Percentiles rank a stretch among this genome's conserved stretches.
These are phyloP conservation scores for Chlorokybus atmophyticus DNA, from an alignment of 139 green algal species.

Conservation along the genomic window DNA sequence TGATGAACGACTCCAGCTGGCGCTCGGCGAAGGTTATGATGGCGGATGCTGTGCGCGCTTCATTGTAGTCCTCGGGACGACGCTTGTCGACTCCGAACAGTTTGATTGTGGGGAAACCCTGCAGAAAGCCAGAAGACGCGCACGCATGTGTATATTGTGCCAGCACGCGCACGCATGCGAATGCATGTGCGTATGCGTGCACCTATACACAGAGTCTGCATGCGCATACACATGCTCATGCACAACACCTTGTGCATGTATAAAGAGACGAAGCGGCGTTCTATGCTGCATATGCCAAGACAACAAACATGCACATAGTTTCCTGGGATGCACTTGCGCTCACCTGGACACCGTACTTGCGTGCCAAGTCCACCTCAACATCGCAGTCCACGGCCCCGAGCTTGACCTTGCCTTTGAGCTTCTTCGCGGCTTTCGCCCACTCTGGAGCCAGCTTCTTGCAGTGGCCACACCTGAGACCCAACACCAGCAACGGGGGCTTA, in stretches of 20 bases:
- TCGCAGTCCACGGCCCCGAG: constrained; percentile 77
- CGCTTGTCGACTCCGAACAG: constrained; percentile 66
- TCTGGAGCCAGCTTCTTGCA: constrained; percentile 72
- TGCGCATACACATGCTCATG: no score
- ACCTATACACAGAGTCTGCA: no score
- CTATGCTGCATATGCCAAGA: no score
- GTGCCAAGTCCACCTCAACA: constrained; percentile 12
- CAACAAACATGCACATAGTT: no score
- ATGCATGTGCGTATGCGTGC: no score
- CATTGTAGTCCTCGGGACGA: constrained; percentile 62
- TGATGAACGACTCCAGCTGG: constrained; percentile 1
- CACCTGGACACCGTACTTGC: not conserved
- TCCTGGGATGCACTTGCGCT: no score
- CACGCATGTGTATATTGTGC: no score
- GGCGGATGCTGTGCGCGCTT: constrained; percentile 38
- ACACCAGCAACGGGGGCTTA: no score
- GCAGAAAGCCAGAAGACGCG: no score
- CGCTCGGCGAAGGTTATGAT: constrained; percentile 38
- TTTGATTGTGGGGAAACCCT: constrained; percentile 84
- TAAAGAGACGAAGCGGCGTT: no score
- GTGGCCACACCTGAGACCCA: constrained; percentile 53
- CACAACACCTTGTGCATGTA: no score
- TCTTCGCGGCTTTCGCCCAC: constrained; percentile 51
- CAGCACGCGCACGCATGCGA: no score
- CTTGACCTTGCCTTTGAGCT: constrained; percentile 51